Percentiles rank a stretch among this genome's conserved stretches.
phyloP scores from a whole-genome alignment of 768 basidiomycete genomes.

The Mycena filopes region DNA sequence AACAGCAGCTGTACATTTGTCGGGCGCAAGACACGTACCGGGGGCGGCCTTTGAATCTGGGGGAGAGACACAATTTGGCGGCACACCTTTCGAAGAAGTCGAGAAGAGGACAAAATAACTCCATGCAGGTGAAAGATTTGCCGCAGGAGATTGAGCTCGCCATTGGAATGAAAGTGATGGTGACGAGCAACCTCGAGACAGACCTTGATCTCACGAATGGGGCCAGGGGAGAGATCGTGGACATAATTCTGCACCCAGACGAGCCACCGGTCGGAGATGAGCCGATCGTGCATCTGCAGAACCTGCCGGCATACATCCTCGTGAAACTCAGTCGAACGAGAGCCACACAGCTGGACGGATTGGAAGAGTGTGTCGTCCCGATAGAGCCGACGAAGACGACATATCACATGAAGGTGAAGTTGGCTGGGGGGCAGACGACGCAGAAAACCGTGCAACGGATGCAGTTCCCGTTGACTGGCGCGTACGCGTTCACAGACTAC shows the following conservation, averaged over 20 bases:
- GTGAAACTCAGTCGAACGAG: slow-evolving; percentile 33
- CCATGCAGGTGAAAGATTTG: slow-evolving; percentile 1
- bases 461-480: too few relatives aligned
- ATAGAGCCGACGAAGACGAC: slow-evolving; percentile 35
- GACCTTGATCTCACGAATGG: slow-evolving; percentile 54
- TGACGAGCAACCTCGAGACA: slow-evolving; percentile 51
- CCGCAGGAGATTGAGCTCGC: neutral
- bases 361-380: slow-evolving; percentile 45
- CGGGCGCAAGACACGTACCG: slow-evolving; percentile 41
- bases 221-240: slow-evolving; percentile 41
- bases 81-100: too few relatives aligned
- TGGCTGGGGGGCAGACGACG: too few relatives aligned
- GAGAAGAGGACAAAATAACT: neutral
- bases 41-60: too few relatives aligned
- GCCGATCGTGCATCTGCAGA: slow-evolving; percentile 36
- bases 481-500: too few relatives aligned
- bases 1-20: slow-evolving; percentile 39
- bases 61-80: too few relatives aligned
- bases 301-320: slow-evolving; percentile 44
- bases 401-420: too few relatives aligned
- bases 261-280: slow-evolving; percentile 33
- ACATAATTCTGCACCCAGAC: slow-evolving; percentile 46
- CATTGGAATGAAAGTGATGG: slow-evolving; percentile 53
- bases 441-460: too few relatives aligned
- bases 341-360: slow-evolving; percentile 2